These are phyloP conservation scores for Agaricus blazei DNA, from an alignment of 768 basidiomycete genomes.

Conservation along the genomic window DNA sequence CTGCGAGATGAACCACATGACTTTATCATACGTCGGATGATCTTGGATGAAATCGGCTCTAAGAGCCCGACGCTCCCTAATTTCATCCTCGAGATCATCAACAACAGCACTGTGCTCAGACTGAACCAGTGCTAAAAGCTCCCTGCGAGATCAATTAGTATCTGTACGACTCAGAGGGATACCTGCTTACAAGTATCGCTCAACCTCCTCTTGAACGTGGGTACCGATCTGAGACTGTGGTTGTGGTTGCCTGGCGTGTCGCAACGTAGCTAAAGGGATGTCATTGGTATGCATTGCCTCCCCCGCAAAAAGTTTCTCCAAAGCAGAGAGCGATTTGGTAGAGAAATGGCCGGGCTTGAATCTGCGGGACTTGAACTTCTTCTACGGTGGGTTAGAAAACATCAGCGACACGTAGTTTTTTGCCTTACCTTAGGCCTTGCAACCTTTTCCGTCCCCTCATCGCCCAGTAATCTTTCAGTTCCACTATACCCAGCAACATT, in stretches of 20 bases:
- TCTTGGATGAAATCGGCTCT: slow-evolving; percentile 85
- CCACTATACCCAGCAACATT: not conserved
- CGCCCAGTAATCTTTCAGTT: not conserved
- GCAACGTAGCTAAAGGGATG: slow-evolving; percentile 56
- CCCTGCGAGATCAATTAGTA: slow-evolving; percentile 33
- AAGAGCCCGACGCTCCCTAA: slow-evolving; percentile 66
- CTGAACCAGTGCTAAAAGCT: slow-evolving; percentile 62
- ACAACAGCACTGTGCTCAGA: slow-evolving; percentile 38
- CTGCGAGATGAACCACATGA: slow-evolving; percentile 87
- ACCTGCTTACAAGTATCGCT: slow-evolving; percentile 61
- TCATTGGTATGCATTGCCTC: slow-evolving; percentile 38
- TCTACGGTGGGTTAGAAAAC: slow-evolving; percentile 12
- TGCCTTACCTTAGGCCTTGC: not conserved
- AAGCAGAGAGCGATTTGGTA: slow-evolving; percentile 50
- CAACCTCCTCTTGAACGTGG: slow-evolving; percentile 55
- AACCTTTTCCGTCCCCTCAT: not conserved
- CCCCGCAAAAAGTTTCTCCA: slow-evolving; percentile 67
- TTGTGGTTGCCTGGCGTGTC: slow-evolving; percentile 26
- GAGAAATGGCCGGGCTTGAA: slow-evolving; percentile 45
- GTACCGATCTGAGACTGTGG: slow-evolving; percentile 23
- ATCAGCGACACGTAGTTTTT: not conserved
- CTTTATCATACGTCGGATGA: slow-evolving; percentile 86
- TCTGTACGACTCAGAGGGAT: not conserved
- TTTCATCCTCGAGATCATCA: slow-evolving; percentile 56
- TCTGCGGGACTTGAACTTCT: slow-evolving; percentile 17